Base-by-base conservation (phyloP, 2,329 filamentous ascomycete species). In the Paradendryphiella salina region DNA sequence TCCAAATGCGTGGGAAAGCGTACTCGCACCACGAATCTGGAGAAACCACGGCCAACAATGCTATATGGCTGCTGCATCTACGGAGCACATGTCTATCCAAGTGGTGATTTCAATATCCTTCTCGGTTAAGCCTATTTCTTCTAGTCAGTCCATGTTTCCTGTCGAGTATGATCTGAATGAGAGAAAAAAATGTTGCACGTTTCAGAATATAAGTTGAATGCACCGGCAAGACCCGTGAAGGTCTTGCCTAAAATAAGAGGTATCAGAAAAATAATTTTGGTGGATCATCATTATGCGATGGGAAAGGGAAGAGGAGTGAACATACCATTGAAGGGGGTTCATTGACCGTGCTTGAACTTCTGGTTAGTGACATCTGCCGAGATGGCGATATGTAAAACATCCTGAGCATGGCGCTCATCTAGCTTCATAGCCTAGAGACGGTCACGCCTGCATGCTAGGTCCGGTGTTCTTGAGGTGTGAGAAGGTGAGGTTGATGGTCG, bases 221-320 rank as follows among this genome's bases (percentile, higher is more conserved):
- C 71, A 73, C 71, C 59, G 40, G 37, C 51, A 51, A 55, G 60
- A 54, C 61, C 57, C 54, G 60, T 58, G 60, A 57, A 59, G 57
- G 36, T 23, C 80, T 85, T 28, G 44, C 38, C 41, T 65, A 62
- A 65, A 59, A 59, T 56, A 94, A 96, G 91, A 96, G 91, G 90
- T 96, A 91, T 90, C 90, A 96, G 89, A 60, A 64, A 26, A 65
- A 59, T 47, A 51, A 52, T 56, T 50, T 41, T 36, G 42, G 34
- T 40, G 44, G 49, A 40, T 64, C 61, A 61, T 63, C 63, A 57
- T 57, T 63, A 43, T 55, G 47, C 43, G 13, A 18, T 35, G 14
- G 26, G 17, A 32, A 21, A 31, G 29, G 17, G 36, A 32, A 8
- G 31, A 18, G 15, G 4, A 15, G 14, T 11, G 29, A 38, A 60